Evolutionary conservation across 2,329 filamentous ascomycete genomes (phyloP).

Genomic region (Mollisiaceae sp.): DNA sequence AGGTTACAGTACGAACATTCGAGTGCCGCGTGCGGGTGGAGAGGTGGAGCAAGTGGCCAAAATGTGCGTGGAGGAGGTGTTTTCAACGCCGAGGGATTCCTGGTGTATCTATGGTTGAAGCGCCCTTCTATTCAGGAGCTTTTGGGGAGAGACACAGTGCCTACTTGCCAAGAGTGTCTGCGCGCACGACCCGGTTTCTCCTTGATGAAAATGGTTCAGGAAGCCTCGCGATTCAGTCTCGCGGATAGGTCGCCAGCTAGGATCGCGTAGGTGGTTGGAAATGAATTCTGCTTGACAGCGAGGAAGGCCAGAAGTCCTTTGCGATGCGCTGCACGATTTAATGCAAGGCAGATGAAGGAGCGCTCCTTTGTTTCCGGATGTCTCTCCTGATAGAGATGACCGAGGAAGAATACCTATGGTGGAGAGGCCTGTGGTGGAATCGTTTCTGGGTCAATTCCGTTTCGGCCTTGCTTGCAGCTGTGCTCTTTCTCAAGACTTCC

Average conservation of each 20-base stretch:
- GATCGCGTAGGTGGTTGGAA: not conserved
- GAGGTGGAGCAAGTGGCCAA: not conserved
- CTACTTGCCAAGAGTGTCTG: not conserved
- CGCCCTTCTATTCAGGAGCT: not conserved
- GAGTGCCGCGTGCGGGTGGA: too few species aligned
- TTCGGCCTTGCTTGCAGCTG: conserved; percentile 8
- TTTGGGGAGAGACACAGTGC: not conserved
- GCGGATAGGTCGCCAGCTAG: not conserved
- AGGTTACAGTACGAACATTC: too few species aligned
- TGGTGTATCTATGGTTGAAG: not conserved
- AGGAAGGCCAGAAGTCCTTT: not conserved
- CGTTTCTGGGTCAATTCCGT: conserved; percentile 16
- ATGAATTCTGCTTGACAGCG: not conserved
- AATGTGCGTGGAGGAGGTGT: not conserved
- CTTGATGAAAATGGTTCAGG: not conserved
- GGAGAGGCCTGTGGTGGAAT: not conserved
- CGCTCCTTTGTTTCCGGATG: not conserved
- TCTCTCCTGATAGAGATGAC: not conserved
- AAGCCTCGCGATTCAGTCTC: conserved; percentile 3
- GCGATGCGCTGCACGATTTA: not conserved
- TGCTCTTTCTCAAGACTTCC: not conserved
- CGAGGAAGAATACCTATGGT: not conserved
- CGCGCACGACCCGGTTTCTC: conserved; percentile 1
- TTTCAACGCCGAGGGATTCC: not conserved
- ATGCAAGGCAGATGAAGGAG: not conserved